Percentiles rank a stretch among this genome's conserved stretches.
Conservation (phyloP, 2,329 filamentous ascomycete species). For the Myriosclerotinia curreyana region DNA sequence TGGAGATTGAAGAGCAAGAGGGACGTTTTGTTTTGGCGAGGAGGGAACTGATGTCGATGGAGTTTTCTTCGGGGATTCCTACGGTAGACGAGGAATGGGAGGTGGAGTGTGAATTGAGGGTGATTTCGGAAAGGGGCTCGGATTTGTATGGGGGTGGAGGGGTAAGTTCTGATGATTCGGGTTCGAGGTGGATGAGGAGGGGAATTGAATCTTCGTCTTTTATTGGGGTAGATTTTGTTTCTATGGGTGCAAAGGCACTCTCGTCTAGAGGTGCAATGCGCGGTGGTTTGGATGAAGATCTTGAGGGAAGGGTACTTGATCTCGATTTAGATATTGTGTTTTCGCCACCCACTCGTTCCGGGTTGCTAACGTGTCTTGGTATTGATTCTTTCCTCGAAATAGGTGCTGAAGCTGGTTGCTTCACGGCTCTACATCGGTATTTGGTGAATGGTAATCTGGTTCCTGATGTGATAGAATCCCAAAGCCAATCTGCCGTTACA, state of each 20-base stretch:
- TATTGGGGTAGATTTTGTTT: conserved; percentile 17
- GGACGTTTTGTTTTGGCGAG: conserved; percentile 37
- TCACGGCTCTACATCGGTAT: conserved; percentile 43
- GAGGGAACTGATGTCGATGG: conserved; percentile 34
- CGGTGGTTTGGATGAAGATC: conserved; percentile 19
- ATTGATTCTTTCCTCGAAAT: conserved; percentile 15
- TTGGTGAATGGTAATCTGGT: conserved; percentile 48
- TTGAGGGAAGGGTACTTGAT: conserved; percentile 25
- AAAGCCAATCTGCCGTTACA: conserved; percentile 81
- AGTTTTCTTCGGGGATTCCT: not conserved
- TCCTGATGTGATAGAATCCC: conserved; percentile 68
- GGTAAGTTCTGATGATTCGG: conserved; percentile 23
- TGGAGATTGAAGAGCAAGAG: conserved; percentile 21
- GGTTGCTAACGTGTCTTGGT: conserved; percentile 1
- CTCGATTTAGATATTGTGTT: conserved; percentile 10
- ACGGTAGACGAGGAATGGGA: not conserved
- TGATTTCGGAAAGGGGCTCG: conserved; percentile 15
- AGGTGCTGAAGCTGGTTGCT: conserved; percentile 30
- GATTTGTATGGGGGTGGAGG: conserved; percentile 14
- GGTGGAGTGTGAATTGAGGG: conserved; percentile 14
- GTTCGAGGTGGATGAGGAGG: conserved; percentile 10
- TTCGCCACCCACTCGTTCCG: not conserved
- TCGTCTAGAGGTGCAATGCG: conserved; percentile 26
- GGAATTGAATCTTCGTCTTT: conserved; percentile 24
- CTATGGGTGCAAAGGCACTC: conserved; percentile 28